Evolutionary conservation across 345 rosid genomes (phyloP).

Genomic region (Citrus reticulata): DNA sequence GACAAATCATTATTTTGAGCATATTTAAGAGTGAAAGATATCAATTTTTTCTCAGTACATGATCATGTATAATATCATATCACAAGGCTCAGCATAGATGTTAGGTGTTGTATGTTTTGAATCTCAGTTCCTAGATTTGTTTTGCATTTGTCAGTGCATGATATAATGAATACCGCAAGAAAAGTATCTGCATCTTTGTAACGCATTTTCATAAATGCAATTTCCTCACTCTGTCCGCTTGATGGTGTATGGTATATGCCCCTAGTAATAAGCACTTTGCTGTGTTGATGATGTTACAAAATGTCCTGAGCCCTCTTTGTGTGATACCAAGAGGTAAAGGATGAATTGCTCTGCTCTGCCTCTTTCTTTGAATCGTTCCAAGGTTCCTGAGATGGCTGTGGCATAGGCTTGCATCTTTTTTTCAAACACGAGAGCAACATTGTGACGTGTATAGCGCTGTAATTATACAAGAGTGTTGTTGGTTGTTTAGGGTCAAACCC

Average conservation of each 20-base stretch:
- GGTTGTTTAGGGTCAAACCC: accelerated
- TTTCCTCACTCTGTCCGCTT: background rate
- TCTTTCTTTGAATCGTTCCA: no score
- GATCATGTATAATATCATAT: background rate
- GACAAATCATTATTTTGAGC: constrained; percentile 8
- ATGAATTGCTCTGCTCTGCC: no score
- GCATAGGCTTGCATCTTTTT: no score
- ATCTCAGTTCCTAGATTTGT: background rate
- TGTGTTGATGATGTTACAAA: background rate
- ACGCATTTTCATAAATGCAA: background rate
- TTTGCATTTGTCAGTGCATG: background rate
- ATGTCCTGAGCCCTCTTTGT: background rate
- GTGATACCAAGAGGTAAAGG: background rate
- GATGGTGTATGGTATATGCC: background rate
- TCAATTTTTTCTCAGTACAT: background rate
- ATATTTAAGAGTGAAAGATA: background rate
- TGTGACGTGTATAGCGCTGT: no score
- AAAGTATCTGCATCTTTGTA: background rate
- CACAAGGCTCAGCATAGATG: background rate
- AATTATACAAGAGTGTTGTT: no score
- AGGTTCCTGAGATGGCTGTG: no score
- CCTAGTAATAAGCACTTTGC: background rate
- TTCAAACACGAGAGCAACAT: no score
- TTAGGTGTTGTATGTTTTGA: constrained; percentile 2
- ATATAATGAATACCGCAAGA: background rate